Evolutionary conservation across 768 basidiomycete genomes (phyloP).

Genomic region (Flagelloscypha sp.): DNA sequence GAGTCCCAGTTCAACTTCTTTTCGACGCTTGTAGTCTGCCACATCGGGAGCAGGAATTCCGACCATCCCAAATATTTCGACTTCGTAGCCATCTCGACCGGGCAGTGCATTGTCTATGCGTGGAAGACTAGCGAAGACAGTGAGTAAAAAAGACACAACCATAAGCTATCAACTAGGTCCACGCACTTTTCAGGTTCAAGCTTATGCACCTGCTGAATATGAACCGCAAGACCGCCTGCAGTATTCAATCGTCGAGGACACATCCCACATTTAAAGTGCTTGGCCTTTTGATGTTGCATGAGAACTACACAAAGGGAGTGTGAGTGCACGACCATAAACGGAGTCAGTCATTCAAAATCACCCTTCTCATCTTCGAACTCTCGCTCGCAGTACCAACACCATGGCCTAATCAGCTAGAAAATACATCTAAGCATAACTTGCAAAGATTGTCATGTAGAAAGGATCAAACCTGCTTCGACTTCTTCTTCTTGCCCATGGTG

Average conservation of each 20-base stretch:
- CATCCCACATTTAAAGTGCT: conserved; percentile 97
- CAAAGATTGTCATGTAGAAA: not conserved
- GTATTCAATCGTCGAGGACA: conserved; percentile 95
- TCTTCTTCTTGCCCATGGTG: conserved; percentile 53
- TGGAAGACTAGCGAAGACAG: conserved; percentile 40
- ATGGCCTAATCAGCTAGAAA: conserved; percentile 69
- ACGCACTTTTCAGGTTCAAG: conserved; percentile 89
- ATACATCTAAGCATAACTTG: conserved; percentile 4
- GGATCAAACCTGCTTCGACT: conserved; percentile 46
- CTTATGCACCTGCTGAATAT: conserved; percentile 98
- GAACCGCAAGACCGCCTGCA: conserved; percentile 94
- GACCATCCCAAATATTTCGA: conserved; percentile 99
- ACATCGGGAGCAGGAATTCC: conserved; percentile 92
- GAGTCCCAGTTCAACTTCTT: conserved; percentile 89
- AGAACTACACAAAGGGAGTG: conserved; percentile 49
- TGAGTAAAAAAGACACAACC: not conserved
- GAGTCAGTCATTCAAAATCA: conserved; percentile 23
- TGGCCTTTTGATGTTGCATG: conserved; percentile 99
- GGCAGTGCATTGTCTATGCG: conserved; percentile 96
- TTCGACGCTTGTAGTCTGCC: conserved; percentile 91
- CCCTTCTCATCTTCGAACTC: conserved; percentile 99
- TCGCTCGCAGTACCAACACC: conserved; percentile 99
- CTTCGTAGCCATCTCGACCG: conserved; percentile 94
- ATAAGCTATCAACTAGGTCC: not conserved
- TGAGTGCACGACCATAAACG: conserved; percentile 1